These are phyloP conservation scores for Trichosporon sp. DNA, from an alignment of 1,284 basidiomycete genomes.

Conservation along the genomic window DNA sequence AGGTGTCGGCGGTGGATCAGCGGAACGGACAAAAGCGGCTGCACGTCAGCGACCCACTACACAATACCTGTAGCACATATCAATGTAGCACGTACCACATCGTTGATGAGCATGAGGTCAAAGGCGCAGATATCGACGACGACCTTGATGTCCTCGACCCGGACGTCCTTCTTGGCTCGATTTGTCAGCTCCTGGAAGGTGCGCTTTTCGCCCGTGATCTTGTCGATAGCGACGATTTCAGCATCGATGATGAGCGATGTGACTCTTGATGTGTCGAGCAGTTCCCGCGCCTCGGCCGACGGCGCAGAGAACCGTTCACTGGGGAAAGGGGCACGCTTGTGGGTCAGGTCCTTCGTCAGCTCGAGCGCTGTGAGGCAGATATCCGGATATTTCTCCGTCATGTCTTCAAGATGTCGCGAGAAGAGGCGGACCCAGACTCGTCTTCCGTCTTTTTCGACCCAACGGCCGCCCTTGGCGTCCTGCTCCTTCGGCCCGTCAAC, in stretches of 20 bases:
- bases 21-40: slow-evolving; percentile 65
- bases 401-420: slow-evolving; percentile 80
- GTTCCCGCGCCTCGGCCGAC: slow-evolving; percentile 20
- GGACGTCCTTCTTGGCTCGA: slow-evolving; percentile 95
- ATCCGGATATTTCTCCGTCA: slow-evolving; percentile 93
- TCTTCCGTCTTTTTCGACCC: slow-evolving; percentile 46
- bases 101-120: slow-evolving; percentile 90
- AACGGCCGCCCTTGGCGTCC: slow-evolving; percentile 43
- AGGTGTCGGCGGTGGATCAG: slow-evolving; percentile 68
- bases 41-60: background rate
- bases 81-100: slow-evolving; percentile 59
- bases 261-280: slow-evolving; percentile 30
- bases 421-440: slow-evolving; percentile 64
- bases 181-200: slow-evolving; percentile 96
- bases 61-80: background rate
- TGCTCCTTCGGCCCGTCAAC: slow-evolving; percentile 41
- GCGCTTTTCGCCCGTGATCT: slow-evolving; percentile 71
- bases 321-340: slow-evolving; percentile 30
- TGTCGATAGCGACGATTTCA: slow-evolving; percentile 94
- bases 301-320: slow-evolving; percentile 12
- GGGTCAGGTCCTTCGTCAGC: slow-evolving; percentile 18
- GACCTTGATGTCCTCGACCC: slow-evolving; percentile 91
- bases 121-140: slow-evolving; percentile 93
- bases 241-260: slow-evolving; percentile 90
- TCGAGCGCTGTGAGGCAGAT: slow-evolving; percentile 57